Evolutionary conservation across 208 protist species (phyloP).

Genomic region (Trypanosoma brucei): DNA sequence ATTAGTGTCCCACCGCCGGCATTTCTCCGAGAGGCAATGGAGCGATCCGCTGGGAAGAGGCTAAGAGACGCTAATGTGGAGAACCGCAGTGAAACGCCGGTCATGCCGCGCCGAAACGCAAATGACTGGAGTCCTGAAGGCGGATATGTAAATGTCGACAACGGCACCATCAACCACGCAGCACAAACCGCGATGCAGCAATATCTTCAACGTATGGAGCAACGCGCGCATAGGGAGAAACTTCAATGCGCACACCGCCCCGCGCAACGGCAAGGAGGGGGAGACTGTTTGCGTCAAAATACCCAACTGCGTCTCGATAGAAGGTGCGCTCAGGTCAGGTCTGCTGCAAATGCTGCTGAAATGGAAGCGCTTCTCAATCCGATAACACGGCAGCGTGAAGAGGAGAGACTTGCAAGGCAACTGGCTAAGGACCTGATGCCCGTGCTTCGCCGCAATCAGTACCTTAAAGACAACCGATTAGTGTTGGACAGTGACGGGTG

Average conservation of each 20-base stretch:
- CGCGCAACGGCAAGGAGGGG: too few species aligned
- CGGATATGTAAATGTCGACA: too few species aligned
- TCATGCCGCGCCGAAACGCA: too few species aligned
- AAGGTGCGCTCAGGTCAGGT: too few species aligned
- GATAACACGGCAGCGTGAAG: constrained; percentile 26
- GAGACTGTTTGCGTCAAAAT: too few species aligned
- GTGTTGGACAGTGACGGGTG: constrained; percentile 27
- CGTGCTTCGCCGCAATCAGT: constrained; percentile 48
- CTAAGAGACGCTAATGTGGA: too few species aligned
- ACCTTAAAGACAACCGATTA: constrained; percentile 37
- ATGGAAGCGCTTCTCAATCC: constrained; percentile 18
- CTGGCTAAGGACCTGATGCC: constrained; percentile 54
- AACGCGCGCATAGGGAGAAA: not conserved
- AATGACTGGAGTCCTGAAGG: too few species aligned
- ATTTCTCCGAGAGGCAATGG: too few species aligned
- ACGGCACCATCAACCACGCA: constrained; percentile 1
- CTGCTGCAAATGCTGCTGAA: not conserved
- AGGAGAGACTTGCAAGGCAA: constrained; percentile 47
- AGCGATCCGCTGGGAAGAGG: too few species aligned
- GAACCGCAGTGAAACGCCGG: too few species aligned
- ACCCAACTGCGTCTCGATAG: too few species aligned
- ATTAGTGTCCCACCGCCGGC: too few species aligned
- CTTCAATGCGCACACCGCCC: not conserved
- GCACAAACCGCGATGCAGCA: constrained; percentile 15
- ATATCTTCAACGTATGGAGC: constrained; percentile 13